Percentiles rank a stretch among this genome's conserved stretches.
Evolutionary conservation across 2,329 filamentous ascomycete species (phyloP).

Genomic region (Ophiostoma sp.): DNA sequence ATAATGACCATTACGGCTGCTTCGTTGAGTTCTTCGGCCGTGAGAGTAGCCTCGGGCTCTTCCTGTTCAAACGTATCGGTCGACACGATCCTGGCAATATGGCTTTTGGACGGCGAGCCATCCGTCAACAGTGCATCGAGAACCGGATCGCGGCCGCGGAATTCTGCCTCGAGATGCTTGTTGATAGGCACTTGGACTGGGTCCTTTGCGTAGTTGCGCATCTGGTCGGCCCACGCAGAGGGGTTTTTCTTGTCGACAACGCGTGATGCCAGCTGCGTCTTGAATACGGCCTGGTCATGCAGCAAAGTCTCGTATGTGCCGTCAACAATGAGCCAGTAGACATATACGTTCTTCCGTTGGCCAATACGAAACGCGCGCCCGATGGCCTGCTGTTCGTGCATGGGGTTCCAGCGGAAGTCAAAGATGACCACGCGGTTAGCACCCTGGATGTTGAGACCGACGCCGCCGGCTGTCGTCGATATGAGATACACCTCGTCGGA

Average conservation of each 20-base stretch:
- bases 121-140: slow-evolving; percentile 45
- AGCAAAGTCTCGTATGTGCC: slow-evolving; percentile 75
- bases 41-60: slow-evolving; percentile 54
- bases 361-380: slow-evolving; percentile 82
- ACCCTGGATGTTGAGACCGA: slow-evolving; percentile 76
- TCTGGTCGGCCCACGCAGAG: slow-evolving; percentile 57
- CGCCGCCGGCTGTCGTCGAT: slow-evolving; percentile 74
- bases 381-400: slow-evolving; percentile 78
- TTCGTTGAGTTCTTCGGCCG: slow-evolving; percentile 54
- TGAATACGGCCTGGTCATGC: slow-evolving; percentile 72
- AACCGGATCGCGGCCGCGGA: slow-evolving; percentile 58
- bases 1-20: slow-evolving; percentile 40
- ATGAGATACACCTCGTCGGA: slow-evolving; percentile 64
- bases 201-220: slow-evolving; percentile 52
- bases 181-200: slow-evolving; percentile 49
- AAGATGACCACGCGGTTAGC: slow-evolving; percentile 85
- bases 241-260: slow-evolving; percentile 82
- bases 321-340: slow-evolving; percentile 73
- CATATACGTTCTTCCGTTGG: slow-evolving; percentile 72
- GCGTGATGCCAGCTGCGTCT: slow-evolving; percentile 69
- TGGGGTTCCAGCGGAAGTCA: slow-evolving; percentile 76
- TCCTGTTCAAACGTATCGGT: slow-evolving; percentile 70
- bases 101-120: slow-evolving; percentile 33
- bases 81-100: slow-evolving; percentile 54
- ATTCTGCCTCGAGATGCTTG: slow-evolving; percentile 43